Percentiles rank a stretch among this genome's conserved stretches.
These are phyloP conservation scores for Cetraspora pellucida DNA, from an alignment of 192 early-diverging fungal species.

Conservation along the genomic window DNA sequence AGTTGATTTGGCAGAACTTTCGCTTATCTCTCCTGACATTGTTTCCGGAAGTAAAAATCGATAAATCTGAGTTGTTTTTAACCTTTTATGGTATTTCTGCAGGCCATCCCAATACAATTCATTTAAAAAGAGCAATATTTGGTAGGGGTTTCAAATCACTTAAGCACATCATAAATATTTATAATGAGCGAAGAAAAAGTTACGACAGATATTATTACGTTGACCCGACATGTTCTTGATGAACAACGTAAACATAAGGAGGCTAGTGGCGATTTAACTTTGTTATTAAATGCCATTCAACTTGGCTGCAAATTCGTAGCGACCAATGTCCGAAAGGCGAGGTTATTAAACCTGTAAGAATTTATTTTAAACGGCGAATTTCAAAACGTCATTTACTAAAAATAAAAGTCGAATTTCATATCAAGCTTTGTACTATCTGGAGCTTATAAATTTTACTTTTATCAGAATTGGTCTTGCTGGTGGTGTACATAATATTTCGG, in stretches of 20 bases:
- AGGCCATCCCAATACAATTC: no score
- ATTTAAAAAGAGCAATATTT: no score
- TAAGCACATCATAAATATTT: neutral
- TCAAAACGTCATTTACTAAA: no score
- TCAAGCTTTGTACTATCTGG: neutral
- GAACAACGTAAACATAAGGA: slow-evolving; percentile 86
- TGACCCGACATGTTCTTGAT: slow-evolving; percentile 89
- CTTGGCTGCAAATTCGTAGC: slow-evolving; percentile 97
- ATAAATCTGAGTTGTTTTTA: no score
- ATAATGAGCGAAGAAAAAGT: slow-evolving; percentile 31
- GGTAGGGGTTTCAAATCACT: neutral
- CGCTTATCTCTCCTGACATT: neutral
- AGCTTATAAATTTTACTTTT: neutral
- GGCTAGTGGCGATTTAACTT: slow-evolving; percentile 91
- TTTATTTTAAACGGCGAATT: no score
- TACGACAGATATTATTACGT: slow-evolving; percentile 88
- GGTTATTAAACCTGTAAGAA: slow-evolving; percentile 89
- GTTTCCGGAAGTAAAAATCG: neutral
- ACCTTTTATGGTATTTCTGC: no score
- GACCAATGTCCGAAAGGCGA: slow-evolving; percentile 94
- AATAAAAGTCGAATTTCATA: no score
- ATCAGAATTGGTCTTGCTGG: slow-evolving; percentile 84
- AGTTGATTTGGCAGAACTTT: neutral
- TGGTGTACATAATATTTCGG: slow-evolving; percentile 81
- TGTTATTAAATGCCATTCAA: slow-evolving; percentile 88